These are phyloP conservation scores for Erysimum pusillum DNA, from an alignment of 441 rosid species.

Conservation along the genomic window DNA sequence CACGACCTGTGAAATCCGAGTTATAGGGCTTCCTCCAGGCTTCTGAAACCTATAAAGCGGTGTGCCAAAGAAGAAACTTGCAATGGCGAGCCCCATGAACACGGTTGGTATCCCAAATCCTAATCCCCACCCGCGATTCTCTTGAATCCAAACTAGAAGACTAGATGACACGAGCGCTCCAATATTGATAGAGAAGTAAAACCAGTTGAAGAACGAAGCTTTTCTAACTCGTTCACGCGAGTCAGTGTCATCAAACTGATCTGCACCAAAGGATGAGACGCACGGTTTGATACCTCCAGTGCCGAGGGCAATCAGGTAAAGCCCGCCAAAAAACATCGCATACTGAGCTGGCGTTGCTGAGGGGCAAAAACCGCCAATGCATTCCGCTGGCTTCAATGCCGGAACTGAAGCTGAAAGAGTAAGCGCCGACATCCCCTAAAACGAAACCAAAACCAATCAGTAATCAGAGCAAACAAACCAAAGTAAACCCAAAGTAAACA, in stretches of 20 bases:
- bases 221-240: slow-evolving; percentile 73
- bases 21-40: slow-evolving; percentile 86
- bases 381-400: slow-evolving; percentile 67
- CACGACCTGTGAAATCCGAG: slow-evolving; percentile 80
- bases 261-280: slow-evolving; percentile 88
- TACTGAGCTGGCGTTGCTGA: slow-evolving; percentile 72
- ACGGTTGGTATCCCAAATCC: slow-evolving; percentile 91
- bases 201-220: slow-evolving; percentile 91
- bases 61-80: slow-evolving; percentile 85
- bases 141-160: slow-evolving; percentile 84
- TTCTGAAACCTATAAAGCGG: slow-evolving; percentile 83
- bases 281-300: slow-evolving; percentile 97
- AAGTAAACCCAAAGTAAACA: background rate
- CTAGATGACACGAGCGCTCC: slow-evolving; percentile 83
- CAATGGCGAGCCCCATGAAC: slow-evolving; percentile 82
- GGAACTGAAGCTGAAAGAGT: slow-evolving; percentile 90
- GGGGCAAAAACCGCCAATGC: slow-evolving; percentile 68
- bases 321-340: slow-evolving; percentile 74
- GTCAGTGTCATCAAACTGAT: slow-evolving; percentile 90
- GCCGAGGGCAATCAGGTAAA: slow-evolving; percentile 84
- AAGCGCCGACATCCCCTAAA: slow-evolving; percentile 82
- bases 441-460: slow-evolving; percentile 25
- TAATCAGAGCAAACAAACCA: background rate
- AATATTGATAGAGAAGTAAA: slow-evolving; percentile 81
- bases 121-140: slow-evolving; percentile 87